Evolutionary conservation across 192 early-diverging fungal species (phyloP).

Genomic region (Rhizophagus prolifer): DNA sequence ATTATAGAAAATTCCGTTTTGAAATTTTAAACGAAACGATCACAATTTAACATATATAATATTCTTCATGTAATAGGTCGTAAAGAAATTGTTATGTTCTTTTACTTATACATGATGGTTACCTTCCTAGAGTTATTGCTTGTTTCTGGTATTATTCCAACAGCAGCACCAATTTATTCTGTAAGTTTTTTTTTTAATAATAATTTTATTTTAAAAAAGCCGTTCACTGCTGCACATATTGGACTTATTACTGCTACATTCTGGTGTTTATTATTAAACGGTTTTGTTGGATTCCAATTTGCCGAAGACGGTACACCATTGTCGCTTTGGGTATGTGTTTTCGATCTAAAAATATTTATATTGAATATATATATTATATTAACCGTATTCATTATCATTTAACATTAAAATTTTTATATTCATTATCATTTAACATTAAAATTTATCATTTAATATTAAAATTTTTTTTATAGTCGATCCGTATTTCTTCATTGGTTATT

Average conservation of each 20-base stretch:
- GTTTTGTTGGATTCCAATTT: constrained; percentile 89
- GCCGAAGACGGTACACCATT: constrained; percentile 83
- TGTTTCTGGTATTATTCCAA: constrained; percentile 91
- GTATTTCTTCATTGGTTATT: constrained; percentile 69
- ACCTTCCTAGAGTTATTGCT: constrained; percentile 87
- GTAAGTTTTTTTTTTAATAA: constrained; percentile 35
- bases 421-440: background rate
- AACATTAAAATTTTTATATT: background rate
- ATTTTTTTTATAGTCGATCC: constrained; percentile 60
- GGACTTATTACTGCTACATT: constrained; percentile 73
- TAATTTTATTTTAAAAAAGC: constrained; percentile 41
- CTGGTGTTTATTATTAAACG: constrained; percentile 82
- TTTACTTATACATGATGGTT: constrained; percentile 90
- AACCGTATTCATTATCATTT: background rate
- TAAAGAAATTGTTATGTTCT: constrained; percentile 98
- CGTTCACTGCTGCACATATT: constrained; percentile 70
- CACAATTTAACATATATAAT: background rate
- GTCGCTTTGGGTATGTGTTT: constrained; percentile 77
- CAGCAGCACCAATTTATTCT: constrained; percentile 71
- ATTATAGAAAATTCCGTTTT: background rate
- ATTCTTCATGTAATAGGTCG: constrained; percentile 60
- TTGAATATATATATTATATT: too few species aligned
- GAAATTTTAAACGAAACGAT: background rate
- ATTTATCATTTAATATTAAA: too few species aligned
- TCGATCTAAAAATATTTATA: background rate